phyloP scores from a whole-genome alignment of 176 grass and related monocot genomes.

The Avena sativa region DNA sequence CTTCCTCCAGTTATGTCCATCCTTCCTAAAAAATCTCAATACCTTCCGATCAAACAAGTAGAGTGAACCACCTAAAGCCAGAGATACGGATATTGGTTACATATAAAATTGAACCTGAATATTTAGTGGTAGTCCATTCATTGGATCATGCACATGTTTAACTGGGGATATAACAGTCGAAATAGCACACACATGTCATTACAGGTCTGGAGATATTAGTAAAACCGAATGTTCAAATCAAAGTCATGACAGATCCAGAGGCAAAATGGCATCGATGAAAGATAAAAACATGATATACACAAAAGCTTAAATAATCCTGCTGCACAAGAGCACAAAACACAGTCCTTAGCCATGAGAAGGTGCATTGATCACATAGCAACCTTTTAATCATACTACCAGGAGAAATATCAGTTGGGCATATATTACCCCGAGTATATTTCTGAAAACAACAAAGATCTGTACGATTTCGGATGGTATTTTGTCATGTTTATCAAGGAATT shows the following conservation, averaged over 20 bases:
- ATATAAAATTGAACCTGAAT: constrained; percentile 9
- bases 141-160: background rate
- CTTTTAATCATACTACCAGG: background rate
- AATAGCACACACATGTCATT: background rate
- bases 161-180: background rate
- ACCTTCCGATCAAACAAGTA: constrained; percentile 99
- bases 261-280: background rate
- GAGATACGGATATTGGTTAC: constrained; percentile 30
- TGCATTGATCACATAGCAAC: background rate
- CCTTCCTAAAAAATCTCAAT: constrained; percentile 94
- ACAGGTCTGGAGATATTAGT: background rate
- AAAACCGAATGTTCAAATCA: constrained; percentile 9
- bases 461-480: background rate
- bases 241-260: background rate
- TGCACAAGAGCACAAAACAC: background rate
- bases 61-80: constrained; percentile 84
- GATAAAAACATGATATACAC: background rate
- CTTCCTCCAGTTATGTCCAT: constrained; percentile 97
- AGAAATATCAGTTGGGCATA: background rate
- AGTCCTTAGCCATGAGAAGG: background rate
- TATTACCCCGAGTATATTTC: background rate
- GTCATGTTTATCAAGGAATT: constrained; percentile 1
- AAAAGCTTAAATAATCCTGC: background rate
- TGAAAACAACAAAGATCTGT: background rate
- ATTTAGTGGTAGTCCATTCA: background rate